Evolutionary conservation across 108 stramenopile species (phyloP), one percentile per base, ranked within the genome.

Genomic region (Seminavis robusta): DNA sequence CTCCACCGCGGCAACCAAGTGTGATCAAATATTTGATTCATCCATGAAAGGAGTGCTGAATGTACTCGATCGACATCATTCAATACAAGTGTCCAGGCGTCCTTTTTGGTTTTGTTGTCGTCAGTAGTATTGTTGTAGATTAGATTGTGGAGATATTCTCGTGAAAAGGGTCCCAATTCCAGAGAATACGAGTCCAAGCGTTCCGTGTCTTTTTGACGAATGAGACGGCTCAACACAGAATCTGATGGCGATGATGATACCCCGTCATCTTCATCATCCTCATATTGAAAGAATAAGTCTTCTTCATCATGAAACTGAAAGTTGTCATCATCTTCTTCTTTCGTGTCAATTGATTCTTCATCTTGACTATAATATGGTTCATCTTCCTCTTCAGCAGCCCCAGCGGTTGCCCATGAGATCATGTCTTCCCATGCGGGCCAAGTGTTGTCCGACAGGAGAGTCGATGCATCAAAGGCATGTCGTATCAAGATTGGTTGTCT

Each of bases 11-110:
- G 86, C 37, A 81, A 36, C 13, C 84, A 65, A 26, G 61, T 58
- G n/a, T n/a, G n/a, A 32, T 44, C 39, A 53, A 85, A 86, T 15
- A 37, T 56, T 7, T 55, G 47, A 50, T 73, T 61, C 51, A 93
- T 85, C 92, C 92, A 93, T 51, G 89, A 77, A 6, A 81, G 70
- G 29, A 93, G 46, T 26, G 61, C 53, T 19, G 88, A 79, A 50
- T 71, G 47, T 42, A 77, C 82, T 42, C 86, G 71, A 68, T 93
- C 92, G 32, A 93, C 77, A 61, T 93, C 92, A 56, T 93, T 93
- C 34, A 93, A 76, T 1, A 93, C 72, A 13, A 93, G 49, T 23
- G 92, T 89, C 30, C 50, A 64, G 30, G 39, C 50, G 13, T 32
- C 48, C 27, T 53, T 62, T 21, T 75, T 34, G 34, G 36, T 64